These are phyloP conservation scores for Lepidium didymum DNA, from an alignment of 345 rosid genomes.

Conservation along the genomic window DNA sequence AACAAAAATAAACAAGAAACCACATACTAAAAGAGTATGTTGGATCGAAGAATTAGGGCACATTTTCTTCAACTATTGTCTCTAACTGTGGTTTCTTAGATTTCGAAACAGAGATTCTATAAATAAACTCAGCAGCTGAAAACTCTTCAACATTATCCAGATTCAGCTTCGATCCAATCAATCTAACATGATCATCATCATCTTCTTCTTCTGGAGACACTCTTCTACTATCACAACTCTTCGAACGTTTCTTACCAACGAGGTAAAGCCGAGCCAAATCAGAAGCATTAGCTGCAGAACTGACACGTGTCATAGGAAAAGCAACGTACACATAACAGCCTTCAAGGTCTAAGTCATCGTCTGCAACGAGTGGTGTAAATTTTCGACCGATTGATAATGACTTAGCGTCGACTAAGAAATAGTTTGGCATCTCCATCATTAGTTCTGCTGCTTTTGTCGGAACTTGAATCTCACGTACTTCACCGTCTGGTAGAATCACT, in stretches of 20 bases:
- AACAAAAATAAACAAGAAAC: neutral
- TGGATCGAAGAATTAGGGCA: neutral
- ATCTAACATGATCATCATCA: neutral
- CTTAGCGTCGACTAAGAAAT: constrained; percentile 54
- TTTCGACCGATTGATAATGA: constrained; percentile 52
- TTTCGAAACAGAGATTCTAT: constrained; percentile 53
- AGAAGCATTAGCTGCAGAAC: constrained; percentile 45
- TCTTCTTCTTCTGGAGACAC: constrained; percentile 23
- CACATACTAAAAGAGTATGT: too few species aligned
- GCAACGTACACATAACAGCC: constrained; percentile 47
- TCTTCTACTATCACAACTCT: constrained; percentile 30
- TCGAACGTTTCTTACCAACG: constrained; percentile 28
- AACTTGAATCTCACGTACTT: constrained; percentile 37
- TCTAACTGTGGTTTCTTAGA: constrained; percentile 77
- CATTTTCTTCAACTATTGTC: constrained; percentile 56
- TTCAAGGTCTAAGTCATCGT: constrained; percentile 51
- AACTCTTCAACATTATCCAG: constrained; percentile 58
- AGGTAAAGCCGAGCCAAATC: constrained; percentile 60
- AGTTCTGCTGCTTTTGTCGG: constrained; percentile 75
- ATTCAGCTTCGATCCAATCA: constrained; percentile 29
- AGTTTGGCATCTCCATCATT: constrained; percentile 74
- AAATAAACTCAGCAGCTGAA: constrained; percentile 42
- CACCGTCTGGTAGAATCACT: constrained; percentile 64
- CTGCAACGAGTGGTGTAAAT: constrained; percentile 64
- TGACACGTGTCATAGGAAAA: constrained; percentile 62